phyloP scores from a whole-genome alignment of 441 rosid species.

The Geranium incanum region DNA sequence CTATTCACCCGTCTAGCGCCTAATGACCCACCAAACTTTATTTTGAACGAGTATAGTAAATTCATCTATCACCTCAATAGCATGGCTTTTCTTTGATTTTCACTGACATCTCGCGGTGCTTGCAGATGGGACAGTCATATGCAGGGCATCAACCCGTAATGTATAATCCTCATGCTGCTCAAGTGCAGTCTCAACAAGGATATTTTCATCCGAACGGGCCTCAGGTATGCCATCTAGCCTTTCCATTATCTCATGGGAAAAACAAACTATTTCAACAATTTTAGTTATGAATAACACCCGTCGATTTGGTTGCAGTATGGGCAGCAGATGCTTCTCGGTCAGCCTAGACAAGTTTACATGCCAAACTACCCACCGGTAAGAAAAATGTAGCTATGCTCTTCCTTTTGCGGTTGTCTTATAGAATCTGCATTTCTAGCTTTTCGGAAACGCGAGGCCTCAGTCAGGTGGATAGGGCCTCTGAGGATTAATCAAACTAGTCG shows the following conservation, averaged over 20 bases:
- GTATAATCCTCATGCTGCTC: neutral
- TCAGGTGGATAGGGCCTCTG: no score
- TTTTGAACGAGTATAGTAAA: no score
- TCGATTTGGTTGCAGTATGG: neutral
- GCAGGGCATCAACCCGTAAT: neutral
- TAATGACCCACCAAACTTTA: no score
- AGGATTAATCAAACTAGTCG: no score
- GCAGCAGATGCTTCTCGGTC: slow-evolving; percentile 8
- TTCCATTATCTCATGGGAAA: neutral
- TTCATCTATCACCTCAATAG: no score
- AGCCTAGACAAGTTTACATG: neutral
- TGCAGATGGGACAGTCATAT: neutral
- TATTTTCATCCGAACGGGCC: slow-evolving; percentile 3
- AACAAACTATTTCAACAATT: neutral
- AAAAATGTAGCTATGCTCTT: neutral
- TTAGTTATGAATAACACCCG: neutral
- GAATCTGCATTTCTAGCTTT: neutral
- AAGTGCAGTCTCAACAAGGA: neutral
- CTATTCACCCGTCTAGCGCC: no score
- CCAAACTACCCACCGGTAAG: neutral
- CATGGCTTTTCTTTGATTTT: neutral
- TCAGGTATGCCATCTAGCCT: neutral
- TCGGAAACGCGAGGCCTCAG: neutral
- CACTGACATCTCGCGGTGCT: neutral
- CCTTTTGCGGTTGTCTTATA: neutral